Conservation (phyloP, 306 rosid species). For the Castanea mollissima region DNA sequence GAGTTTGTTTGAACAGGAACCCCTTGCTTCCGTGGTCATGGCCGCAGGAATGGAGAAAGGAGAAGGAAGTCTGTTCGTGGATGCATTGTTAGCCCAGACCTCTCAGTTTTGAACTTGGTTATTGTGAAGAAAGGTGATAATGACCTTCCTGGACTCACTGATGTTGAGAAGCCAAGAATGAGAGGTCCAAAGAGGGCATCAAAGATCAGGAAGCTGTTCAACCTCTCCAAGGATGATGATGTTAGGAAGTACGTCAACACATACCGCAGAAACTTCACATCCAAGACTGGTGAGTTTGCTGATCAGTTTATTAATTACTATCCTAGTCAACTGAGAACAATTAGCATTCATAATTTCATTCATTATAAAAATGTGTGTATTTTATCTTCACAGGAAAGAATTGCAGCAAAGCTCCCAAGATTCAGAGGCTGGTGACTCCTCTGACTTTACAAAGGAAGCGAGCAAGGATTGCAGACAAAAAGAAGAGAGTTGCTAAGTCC, state of each 20-base stretch:
- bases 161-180: constrained; percentile 51
- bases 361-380: not conserved
- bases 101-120: constrained; percentile 52
- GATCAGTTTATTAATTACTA: not conserved
- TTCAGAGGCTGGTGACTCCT: constrained; percentile 51
- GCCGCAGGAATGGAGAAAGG: constrained; percentile 48
- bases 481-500: constrained; percentile 44
- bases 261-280: constrained; percentile 44
- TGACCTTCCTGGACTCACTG: constrained; percentile 51
- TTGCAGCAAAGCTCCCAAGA: constrained; percentile 49
- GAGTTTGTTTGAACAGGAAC: constrained; percentile 30
- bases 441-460: constrained; percentile 50
- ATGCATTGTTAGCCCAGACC: constrained; percentile 51
- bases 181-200: constrained; percentile 60
- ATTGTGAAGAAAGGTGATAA: constrained; percentile 47
- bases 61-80: constrained; percentile 54
- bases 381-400: constrained; percentile 33
- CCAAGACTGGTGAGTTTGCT: constrained; percentile 31
- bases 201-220: constrained; percentile 47
- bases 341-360: not conserved
- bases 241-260: constrained; percentile 53
- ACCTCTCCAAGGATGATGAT: constrained; percentile 44
- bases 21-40: constrained; percentile 45
- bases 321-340: not conserved
- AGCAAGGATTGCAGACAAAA: constrained; percentile 47